Evolutionary conservation across 352 stramenopile genomes (phyloP).

Genomic region (Plasmopara muralis): DNA sequence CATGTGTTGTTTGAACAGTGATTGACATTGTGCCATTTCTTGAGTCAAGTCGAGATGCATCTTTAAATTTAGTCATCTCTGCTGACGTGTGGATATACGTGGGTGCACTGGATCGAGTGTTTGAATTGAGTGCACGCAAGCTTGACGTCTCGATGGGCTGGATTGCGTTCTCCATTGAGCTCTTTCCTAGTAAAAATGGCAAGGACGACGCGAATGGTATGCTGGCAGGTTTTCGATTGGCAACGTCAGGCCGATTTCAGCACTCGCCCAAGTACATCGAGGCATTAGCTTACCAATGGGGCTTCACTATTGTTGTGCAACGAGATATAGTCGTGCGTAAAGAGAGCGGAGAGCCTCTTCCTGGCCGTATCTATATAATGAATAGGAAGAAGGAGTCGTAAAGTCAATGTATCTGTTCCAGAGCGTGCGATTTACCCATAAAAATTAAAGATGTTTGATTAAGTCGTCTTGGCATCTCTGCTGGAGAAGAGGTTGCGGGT

Average conservation of each 20-base stretch:
- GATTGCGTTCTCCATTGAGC: conserved; percentile 70
- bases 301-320: conserved; percentile 35
- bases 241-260: conserved; percentile 68
- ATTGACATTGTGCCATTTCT: conserved; percentile 56
- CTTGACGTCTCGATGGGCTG: conserved; percentile 31
- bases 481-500: too few relatives aligned
- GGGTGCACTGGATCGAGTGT: conserved; percentile 59
- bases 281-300: conserved; percentile 26
- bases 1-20: conserved; percentile 20
- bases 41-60: conserved; percentile 26
- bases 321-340: conserved; percentile 58
- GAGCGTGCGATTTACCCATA: background rate
- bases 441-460: too few relatives aligned
- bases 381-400: background rate
- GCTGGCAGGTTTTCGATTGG: conserved; percentile 38
- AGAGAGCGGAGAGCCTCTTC: conserved; percentile 65
- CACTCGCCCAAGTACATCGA: conserved; percentile 63
- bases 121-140: conserved; percentile 37
- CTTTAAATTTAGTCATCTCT: conserved; percentile 61
- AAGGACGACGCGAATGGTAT: conserved; percentile 3
- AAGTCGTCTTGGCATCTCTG: too few relatives aligned
- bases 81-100: conserved; percentile 87
- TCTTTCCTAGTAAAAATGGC: conserved; percentile 17
- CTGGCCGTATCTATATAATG: conserved; percentile 41
- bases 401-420: conserved; percentile 5